Conservation (phyloP, 495 filamentous ascomycete genomes). For the Haplographium delicatum region DNA sequence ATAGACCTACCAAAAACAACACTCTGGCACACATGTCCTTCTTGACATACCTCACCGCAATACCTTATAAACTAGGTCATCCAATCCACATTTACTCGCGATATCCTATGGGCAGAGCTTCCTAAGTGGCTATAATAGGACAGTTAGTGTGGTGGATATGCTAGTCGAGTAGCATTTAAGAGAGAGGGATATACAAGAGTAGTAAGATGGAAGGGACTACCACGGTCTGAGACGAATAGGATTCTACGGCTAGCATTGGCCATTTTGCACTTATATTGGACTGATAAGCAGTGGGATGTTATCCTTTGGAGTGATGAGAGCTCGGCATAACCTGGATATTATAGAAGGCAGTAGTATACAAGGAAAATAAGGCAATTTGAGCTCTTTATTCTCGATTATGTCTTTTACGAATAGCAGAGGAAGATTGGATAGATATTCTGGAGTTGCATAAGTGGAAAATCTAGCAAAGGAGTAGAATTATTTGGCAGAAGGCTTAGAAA, state of each 20-base stretch:
- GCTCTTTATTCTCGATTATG: neutral
- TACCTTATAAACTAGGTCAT: neutral
- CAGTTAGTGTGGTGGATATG: neutral
- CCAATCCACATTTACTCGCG: neutral
- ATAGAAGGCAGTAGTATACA: neutral
- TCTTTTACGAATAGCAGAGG: neutral
- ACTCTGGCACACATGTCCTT: neutral
- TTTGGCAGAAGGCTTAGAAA: no score
- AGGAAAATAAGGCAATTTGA: neutral
- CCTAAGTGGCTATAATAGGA: neutral
- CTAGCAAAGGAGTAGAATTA: no score
- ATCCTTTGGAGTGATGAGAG: neutral
- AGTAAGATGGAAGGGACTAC: neutral
- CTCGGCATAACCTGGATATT: neutral
- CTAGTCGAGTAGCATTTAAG: neutral
- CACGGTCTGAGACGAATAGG: neutral
- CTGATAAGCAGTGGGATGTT: neutral
- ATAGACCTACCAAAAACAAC: neutral
- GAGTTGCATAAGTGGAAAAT: conserved; percentile 17
- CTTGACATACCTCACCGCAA: neutral
- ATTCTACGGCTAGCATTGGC: neutral
- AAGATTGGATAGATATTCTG: neutral
- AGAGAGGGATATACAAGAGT: neutral
- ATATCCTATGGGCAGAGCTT: neutral
- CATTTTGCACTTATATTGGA: neutral